These are phyloP conservation scores for Backusella mclennaniae DNA, from an alignment of 192 early-diverging fungal species.

Conservation along the genomic window DNA sequence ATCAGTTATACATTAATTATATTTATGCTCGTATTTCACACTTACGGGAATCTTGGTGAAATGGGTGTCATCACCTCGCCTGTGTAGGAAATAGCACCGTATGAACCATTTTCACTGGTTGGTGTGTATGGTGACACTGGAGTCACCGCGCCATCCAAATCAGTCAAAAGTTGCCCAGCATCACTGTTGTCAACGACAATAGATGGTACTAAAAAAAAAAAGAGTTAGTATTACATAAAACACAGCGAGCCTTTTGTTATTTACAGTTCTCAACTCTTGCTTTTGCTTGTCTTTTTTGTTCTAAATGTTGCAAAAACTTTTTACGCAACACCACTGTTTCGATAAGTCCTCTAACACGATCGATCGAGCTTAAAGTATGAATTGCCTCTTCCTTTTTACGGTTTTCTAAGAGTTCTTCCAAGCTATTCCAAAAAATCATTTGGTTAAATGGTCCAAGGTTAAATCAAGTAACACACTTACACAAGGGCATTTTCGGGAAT, in stretches of 20 bases:
- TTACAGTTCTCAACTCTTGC: not conserved
- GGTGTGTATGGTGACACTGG: not conserved
- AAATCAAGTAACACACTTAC: slow-evolving; percentile 32
- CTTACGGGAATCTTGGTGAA: not conserved
- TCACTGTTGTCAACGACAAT: slow-evolving; percentile 27
- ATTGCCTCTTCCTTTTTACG: slow-evolving; percentile 39
- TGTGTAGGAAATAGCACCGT: slow-evolving; percentile 1
- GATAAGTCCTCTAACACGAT: slow-evolving; percentile 33
- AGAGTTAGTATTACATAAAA: not conserved
- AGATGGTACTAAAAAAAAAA: slow-evolving; percentile 20
- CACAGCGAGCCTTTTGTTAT: not conserved
- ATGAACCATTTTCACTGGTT: slow-evolving; percentile 5
- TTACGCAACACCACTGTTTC: slow-evolving; percentile 34
- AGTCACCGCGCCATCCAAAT: not conserved
- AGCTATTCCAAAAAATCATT: slow-evolving; percentile 9
- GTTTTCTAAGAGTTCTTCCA: slow-evolving; percentile 40
- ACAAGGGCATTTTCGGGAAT: slow-evolving; percentile 52
- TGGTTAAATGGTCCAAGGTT: not conserved
- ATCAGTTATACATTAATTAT: not conserved
- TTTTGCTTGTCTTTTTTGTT: slow-evolving; percentile 11
- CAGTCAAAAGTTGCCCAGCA: not conserved
- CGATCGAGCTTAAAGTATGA: slow-evolving; percentile 29
- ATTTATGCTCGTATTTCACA: not conserved
- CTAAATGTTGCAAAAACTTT: slow-evolving; percentile 28
- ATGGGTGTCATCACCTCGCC: slow-evolving; percentile 2